Conservation (phyloP, 164 flowering plant genomes). For the Chimonanthus praecox region DNA sequence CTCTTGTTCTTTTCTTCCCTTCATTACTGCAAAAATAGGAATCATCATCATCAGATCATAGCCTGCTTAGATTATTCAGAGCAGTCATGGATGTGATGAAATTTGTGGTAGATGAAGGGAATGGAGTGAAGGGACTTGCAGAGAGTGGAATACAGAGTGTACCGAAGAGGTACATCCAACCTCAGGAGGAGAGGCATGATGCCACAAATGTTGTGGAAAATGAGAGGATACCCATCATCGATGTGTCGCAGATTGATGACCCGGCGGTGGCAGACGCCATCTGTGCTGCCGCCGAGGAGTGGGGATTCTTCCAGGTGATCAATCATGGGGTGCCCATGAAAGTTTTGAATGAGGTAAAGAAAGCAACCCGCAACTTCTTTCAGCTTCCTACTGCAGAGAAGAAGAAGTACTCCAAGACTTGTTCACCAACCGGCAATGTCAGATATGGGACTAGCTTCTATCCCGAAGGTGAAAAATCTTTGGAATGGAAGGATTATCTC, state of each 20-base stretch:
- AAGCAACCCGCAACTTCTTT: conserved; percentile 16
- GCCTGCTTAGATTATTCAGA: no score
- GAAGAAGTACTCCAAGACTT: conserved; percentile 11
- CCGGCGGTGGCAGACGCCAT: conserved; percentile 14
- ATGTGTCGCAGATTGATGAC: conserved; percentile 20
- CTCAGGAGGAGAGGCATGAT: conserved; percentile 15
- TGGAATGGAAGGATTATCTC: conserved; percentile 21
- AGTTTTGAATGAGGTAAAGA: conserved; percentile 10
- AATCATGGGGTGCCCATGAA: conserved; percentile 16
- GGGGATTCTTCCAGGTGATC: conserved; percentile 19
- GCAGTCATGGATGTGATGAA: background rate
- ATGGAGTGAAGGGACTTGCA: conserved; percentile 11
- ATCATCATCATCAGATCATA: no score
- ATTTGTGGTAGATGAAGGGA: conserved; percentile 8
- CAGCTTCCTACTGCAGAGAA: conserved; percentile 8
- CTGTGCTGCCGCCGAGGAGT: conserved; percentile 12
- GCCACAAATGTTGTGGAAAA: background rate
- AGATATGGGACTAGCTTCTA: conserved; percentile 18
- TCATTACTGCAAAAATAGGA: no score
- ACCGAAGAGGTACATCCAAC: conserved; percentile 12
- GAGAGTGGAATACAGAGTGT: conserved; percentile 8
- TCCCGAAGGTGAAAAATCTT: conserved; percentile 12
- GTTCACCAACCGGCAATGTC: conserved; percentile 9
- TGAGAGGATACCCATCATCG: conserved; percentile 27
- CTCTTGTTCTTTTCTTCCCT: no score